Base-by-base conservation (phyloP, 148 eudicot genomes). In the Simmondsia chinensis region DNA sequence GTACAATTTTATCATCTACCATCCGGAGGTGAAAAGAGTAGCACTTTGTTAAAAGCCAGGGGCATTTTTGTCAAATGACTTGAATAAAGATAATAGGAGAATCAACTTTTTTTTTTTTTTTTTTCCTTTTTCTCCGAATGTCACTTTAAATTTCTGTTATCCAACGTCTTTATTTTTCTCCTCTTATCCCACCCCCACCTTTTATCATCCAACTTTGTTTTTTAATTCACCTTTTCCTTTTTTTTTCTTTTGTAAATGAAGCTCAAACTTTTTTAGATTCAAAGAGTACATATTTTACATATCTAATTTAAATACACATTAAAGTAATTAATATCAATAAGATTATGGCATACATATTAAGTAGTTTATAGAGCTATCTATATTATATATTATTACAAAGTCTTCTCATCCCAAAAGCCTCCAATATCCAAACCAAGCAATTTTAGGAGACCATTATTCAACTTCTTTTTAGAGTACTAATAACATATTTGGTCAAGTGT, bases 71-170 rank as follows among this genome's bases (percentile, higher is more conserved):
- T 64, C 77, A 69, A 57, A 50, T 46, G 18, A 17, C 56, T 37
- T 49, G 27, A 48, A 23, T 44, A 21, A 30, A 50, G 50, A 52
- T 39, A 33, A 30, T 17, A n/a, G 51, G 58, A 48, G 75, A 48
- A 71, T 74, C 74, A 61, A 56, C 69, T 66, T 71, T 71, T 40
- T 54, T 49, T 57, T 68, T 64, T 39, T 36, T 39, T 3, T 28
- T 32, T 68, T 71, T 72, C 26, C 60, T 46, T 69, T 68, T 63
- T 32, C 50, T 39, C 59, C 40, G 39, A 32, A 58, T 62, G 57
- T 59, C 22, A 63, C 63, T 76, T 84, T 76, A 79, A 54, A 64
- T 72, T 69, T 74, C 69, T 61, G 71, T 70, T 76, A 75, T 63
- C 71, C 83, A 78, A 75, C 69, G 75, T 71, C 72, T 70, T 68